Conservation (phyloP, 129 eudicot species). For the Erigeron canadensis region DNA sequence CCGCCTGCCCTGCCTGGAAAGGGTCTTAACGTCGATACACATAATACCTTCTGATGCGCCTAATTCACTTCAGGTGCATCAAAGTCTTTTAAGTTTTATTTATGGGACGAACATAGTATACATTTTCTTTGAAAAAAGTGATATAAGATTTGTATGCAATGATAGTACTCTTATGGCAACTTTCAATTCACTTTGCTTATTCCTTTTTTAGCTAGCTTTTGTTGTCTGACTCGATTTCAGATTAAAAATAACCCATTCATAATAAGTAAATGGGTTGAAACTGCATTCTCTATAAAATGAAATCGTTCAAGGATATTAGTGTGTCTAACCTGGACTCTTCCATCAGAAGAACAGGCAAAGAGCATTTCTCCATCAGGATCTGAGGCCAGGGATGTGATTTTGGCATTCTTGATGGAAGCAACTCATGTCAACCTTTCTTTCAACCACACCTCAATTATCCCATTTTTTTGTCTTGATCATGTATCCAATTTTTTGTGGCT, state of each 20-base stretch:
- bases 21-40: no score
- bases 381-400: conserved; percentile 54
- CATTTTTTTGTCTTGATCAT: no score
- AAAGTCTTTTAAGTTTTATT: no score
- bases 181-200: neutral
- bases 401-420: conserved; percentile 57
- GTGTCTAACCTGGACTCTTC: conserved; percentile 62
- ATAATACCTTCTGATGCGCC: no score
- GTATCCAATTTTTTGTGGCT: conserved; percentile 57
- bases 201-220: neutral
- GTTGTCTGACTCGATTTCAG: neutral
- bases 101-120: no score
- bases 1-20: no score
- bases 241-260: neutral
- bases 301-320: neutral
- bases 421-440: conserved; percentile 66
- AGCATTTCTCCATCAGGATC: conserved; percentile 70
- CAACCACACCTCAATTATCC: conserved; percentile 75
- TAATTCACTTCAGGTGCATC: no score
- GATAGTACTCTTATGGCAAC: no score
- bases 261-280: neutral
- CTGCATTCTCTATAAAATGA: neutral
- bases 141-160: neutral
- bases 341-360: conserved; percentile 73
- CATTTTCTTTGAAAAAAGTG: neutral